A percentile compares a stretch with the other conserved stretches of the same genome.
phyloP scores from a whole-genome alignment of 768 basidiomycete species.

The Myochromella boudieri region DNA sequence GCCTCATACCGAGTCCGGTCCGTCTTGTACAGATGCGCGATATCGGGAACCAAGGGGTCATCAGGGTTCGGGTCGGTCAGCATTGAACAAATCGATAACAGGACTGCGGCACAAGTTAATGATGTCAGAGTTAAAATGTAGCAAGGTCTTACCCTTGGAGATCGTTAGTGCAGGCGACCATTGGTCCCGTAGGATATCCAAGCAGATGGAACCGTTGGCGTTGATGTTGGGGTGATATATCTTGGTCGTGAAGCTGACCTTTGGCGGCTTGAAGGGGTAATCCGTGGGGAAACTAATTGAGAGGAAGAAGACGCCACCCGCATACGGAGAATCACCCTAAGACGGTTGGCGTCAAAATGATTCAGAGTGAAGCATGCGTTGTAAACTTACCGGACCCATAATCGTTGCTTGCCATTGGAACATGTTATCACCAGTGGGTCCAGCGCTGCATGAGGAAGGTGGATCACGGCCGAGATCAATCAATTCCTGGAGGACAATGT shows the following conservation, averaged over 20 bases:
- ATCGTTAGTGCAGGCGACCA: slow-evolving; percentile 99
- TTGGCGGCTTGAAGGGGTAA: slow-evolving; percentile 99
- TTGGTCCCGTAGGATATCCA: slow-evolving; percentile 98
- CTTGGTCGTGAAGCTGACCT: slow-evolving; percentile 99
- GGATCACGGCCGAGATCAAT: slow-evolving; percentile 99
- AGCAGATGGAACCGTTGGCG: slow-evolving; percentile 97
- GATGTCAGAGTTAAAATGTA: slow-evolving; percentile 1
- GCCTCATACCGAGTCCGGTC: slow-evolving; percentile 96
- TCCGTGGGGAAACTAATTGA: slow-evolving; percentile 93
- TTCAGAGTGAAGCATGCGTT: slow-evolving; percentile 17
- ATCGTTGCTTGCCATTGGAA: slow-evolving; percentile 99
- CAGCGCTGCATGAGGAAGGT: slow-evolving; percentile 98
- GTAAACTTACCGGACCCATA: slow-evolving; percentile 91
- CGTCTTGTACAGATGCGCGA: slow-evolving; percentile 99
- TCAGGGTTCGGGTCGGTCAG: slow-evolving; percentile 99
- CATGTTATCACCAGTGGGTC: slow-evolving; percentile 96
- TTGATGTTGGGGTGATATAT: slow-evolving; percentile 99
- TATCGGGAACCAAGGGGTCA: slow-evolving; percentile 97
- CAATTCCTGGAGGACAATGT: slow-evolving; percentile 72
- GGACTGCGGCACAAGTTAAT: slow-evolving; percentile 59
- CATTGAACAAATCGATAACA: slow-evolving; percentile 99
- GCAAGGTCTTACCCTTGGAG: slow-evolving; percentile 77
- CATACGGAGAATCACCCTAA: slow-evolving; percentile 95
- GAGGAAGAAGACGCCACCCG: slow-evolving; percentile 99
- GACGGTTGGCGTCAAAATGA: slow-evolving; percentile 22